Evolutionary conservation across 305 asterid genomes (phyloP).

Genomic region (Fraxinus greggii): DNA sequence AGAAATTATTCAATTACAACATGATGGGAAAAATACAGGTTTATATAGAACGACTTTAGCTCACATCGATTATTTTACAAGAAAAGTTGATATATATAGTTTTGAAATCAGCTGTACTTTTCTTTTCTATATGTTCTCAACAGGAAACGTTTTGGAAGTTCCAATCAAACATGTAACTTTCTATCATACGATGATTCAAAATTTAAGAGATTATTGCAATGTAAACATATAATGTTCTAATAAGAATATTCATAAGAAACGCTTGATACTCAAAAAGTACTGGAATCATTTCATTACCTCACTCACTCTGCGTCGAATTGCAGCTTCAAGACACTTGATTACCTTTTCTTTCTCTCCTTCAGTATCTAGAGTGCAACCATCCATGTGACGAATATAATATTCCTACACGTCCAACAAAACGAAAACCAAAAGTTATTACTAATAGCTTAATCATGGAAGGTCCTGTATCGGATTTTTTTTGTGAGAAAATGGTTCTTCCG

Average conservation of each 20-base stretch:
- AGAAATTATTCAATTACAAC: neutral
- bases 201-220: neutral
- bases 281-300: constrained; percentile 51
- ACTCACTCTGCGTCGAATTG: constrained; percentile 75
- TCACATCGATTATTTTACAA: neutral
- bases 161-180: neutral
- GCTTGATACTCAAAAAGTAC: neutral
- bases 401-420: constrained; percentile 43
- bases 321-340: constrained; percentile 90
- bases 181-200: neutral
- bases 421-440: neutral
- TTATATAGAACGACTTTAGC: neutral
- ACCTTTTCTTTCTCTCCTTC: constrained; percentile 77
- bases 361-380: constrained; percentile 64
- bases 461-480: neutral
- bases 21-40: neutral
- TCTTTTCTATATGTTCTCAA: neutral
- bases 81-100: neutral
- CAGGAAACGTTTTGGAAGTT: neutral
- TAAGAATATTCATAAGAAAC: neutral
- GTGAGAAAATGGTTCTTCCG: neutral
- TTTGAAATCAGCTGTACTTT: neutral
- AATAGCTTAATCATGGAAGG: neutral
- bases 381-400: constrained; percentile 79
- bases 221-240: neutral